Evolutionary conservation across 805 yeast species (phyloP).

Genomic region (Kuraishia piskuri): DNA sequence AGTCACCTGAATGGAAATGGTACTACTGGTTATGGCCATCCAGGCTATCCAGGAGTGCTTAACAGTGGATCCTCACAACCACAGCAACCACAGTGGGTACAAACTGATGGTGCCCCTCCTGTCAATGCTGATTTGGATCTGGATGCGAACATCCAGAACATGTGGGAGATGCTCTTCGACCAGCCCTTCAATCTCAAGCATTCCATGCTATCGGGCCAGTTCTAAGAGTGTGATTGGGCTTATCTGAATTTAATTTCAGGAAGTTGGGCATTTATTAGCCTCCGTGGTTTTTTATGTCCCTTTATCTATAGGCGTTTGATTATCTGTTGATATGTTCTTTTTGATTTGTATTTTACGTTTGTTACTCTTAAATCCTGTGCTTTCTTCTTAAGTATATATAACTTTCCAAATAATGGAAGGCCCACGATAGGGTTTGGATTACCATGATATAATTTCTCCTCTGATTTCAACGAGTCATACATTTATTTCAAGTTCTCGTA

Average conservation of each 20-base stretch:
- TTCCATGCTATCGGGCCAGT: conserved; percentile 11
- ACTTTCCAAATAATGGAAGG: no score
- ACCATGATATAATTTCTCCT: no score
- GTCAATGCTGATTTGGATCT: conserved; percentile 1
- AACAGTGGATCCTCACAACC: not conserved
- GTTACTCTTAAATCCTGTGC: no score
- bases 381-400: no score
- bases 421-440: no score
- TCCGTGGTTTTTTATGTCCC: no score
- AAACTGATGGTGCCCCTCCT: not conserved
- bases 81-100: not conserved
- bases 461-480: no score
- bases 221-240: not conserved
- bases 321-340: no score
- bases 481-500: not conserved
- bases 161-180: conserved; percentile 13
- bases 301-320: no score
- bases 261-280: no score
- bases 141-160: conserved; percentile 8
- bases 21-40: not conserved
- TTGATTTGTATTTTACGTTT: no score
- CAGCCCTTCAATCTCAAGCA: conserved; percentile 12
- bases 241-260: no score
- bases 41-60: not conserved
- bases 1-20: not conserved